Evolutionary conservation across 2,329 filamentous ascomycete genomes (phyloP).

Genomic region (Fusarium graminum): DNA sequence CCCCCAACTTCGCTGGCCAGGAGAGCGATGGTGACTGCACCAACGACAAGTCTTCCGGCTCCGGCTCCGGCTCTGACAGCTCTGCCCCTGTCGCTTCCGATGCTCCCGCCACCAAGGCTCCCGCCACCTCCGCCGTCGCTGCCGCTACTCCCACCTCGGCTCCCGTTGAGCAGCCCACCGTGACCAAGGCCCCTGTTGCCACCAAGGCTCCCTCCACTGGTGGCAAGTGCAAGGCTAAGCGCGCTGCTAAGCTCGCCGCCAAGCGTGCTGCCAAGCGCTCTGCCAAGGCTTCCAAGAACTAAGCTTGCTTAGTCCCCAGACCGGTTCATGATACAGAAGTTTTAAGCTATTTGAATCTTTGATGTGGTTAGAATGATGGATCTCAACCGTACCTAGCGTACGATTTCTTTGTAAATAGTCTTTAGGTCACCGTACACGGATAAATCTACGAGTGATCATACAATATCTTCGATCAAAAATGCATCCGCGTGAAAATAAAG

Average conservation of each 20-base stretch:
- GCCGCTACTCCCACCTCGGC: slow-evolving; percentile 32
- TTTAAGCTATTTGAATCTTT: slow-evolving; percentile 18
- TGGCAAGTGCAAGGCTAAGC: slow-evolving; percentile 41
- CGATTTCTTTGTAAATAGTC: slow-evolving; percentile 47
- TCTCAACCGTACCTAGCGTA: slow-evolving; percentile 23
- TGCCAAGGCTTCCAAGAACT: slow-evolving; percentile 25
- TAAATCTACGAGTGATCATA: slow-evolving; percentile 8
- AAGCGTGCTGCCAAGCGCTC: slow-evolving; percentile 23
- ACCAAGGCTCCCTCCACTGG: slow-evolving; percentile 33
- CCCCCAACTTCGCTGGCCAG: slow-evolving; percentile 53
- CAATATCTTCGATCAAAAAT: neutral
- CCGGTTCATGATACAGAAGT: slow-evolving; percentile 4
- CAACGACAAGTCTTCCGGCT: slow-evolving; percentile 34
- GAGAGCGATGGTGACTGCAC: slow-evolving; percentile 55
- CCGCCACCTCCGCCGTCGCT: slow-evolving; percentile 17
- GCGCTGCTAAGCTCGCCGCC: slow-evolving; percentile 23
- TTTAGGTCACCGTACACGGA: slow-evolving; percentile 22
- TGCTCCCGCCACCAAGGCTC: slow-evolving; percentile 18
- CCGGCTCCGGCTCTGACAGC: slow-evolving; percentile 23
- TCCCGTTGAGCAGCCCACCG: slow-evolving; percentile 21
- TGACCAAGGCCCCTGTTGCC: slow-evolving; percentile 23
- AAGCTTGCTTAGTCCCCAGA: neutral
- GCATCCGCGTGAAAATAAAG: neutral
- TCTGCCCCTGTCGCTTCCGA: slow-evolving; percentile 27
- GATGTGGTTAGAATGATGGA: slow-evolving; percentile 32